Conservation (phyloP, 2,329 filamentous ascomycete species). For the Ascochyta rabiei region DNA sequence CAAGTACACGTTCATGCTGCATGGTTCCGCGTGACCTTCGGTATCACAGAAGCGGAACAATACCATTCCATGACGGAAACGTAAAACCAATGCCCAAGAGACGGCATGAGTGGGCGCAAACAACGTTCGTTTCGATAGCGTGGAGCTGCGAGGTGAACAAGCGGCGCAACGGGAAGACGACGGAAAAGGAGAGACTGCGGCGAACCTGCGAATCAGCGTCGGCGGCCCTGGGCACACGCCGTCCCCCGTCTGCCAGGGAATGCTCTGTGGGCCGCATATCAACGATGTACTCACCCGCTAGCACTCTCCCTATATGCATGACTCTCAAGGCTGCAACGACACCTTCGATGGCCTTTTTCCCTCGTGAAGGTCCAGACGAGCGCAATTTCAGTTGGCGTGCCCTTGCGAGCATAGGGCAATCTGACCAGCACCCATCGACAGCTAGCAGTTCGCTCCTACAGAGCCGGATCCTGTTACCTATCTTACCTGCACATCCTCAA, state of each 20-base stretch:
- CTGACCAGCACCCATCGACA: neutral
- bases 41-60: neutral
- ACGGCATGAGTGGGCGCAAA: constrained; percentile 1
- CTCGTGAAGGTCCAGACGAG: constrained; percentile 19
- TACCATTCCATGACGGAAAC: neutral
- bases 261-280: constrained; percentile 6
- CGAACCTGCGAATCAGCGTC: constrained; percentile 10
- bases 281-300: constrained; percentile 4
- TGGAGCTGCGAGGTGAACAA: constrained; percentile 4
- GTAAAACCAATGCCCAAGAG: neutral
- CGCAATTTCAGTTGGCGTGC: constrained; percentile 17
- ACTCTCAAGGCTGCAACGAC: neutral
- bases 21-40: neutral
- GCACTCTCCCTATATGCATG: constrained; percentile 1
- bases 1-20: constrained; percentile 6
- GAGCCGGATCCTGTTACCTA: constrained; percentile 18
- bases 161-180: constrained; percentile 7
- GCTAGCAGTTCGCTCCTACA: constrained; percentile 21
- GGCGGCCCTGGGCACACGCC: constrained; percentile 12
- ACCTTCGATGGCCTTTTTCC: neutral
- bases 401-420: constrained; percentile 1
- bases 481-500: constrained; percentile 10
- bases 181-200: constrained; percentile 11
- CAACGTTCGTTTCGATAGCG: constrained; percentile 12
- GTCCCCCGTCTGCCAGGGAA: constrained; percentile 4